Evolutionary conservation across 345 rosid species (phyloP).

Genomic region (Gossypium australe): DNA sequence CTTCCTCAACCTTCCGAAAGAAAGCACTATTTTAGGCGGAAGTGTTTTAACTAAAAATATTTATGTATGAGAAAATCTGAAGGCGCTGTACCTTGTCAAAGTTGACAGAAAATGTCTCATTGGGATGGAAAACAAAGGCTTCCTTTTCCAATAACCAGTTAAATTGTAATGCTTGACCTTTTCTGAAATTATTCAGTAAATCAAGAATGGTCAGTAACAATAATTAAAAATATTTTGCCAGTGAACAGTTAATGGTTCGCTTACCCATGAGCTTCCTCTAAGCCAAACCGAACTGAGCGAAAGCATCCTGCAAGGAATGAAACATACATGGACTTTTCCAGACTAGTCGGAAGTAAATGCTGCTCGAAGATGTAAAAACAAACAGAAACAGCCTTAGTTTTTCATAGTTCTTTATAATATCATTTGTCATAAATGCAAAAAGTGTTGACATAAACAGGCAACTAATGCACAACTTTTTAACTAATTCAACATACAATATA

Average conservation of each 20-base stretch:
- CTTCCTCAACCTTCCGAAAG: conserved; percentile 53
- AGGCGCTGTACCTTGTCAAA: conserved; percentile 57
- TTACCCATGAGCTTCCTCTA: conserved; percentile 96
- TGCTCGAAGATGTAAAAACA: conserved; percentile 20
- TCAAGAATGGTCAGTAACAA: conserved; percentile 10
- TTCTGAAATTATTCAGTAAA: conserved; percentile 36
- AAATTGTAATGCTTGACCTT: conserved; percentile 91
- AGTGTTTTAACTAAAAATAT: conserved; percentile 4
- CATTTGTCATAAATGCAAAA: neutral
- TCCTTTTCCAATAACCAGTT: conserved; percentile 86
- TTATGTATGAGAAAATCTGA: conserved; percentile 5
- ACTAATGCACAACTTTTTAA: neutral
- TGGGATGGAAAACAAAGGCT: conserved; percentile 58
- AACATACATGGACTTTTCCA: conserved; percentile 72
- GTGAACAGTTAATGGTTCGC: conserved; percentile 11
- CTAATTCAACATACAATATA: neutral
- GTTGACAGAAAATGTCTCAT: conserved; percentile 70
- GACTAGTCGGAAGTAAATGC: conserved; percentile 59
- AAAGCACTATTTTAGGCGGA: conserved; percentile 3
- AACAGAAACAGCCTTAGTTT: neutral
- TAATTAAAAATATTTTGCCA: conserved; percentile 4
- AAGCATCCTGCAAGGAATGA: conserved; percentile 93
- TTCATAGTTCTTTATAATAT: neutral
- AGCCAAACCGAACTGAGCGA: conserved; percentile 86
- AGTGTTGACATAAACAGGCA: neutral